Evolutionary conservation across 2,329 filamentous ascomycete genomes (phyloP).

Genomic region (Sphaerulina populicola): DNA sequence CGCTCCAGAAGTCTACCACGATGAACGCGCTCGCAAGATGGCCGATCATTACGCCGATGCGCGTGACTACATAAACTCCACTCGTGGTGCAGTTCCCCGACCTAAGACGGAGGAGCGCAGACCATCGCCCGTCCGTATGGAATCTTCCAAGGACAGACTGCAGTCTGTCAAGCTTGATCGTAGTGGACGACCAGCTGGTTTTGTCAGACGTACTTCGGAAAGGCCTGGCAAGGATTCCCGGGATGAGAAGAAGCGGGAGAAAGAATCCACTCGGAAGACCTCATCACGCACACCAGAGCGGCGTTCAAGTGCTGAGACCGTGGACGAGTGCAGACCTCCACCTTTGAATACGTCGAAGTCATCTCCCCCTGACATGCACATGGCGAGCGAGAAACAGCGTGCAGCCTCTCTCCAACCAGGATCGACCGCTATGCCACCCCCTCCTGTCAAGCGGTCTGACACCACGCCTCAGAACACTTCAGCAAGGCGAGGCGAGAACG

Average conservation of each 20-base stretch:
- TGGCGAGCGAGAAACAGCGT: constrained; percentile 24
- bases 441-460: constrained; percentile 36
- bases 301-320: constrained; percentile 23
- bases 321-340: constrained; percentile 16
- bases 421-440: constrained; percentile 25
- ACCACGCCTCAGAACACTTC: constrained; percentile 34
- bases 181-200: constrained; percentile 19
- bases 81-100: constrained; percentile 12
- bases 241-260: constrained; percentile 10
- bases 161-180: constrained; percentile 25
- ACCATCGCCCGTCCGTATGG: constrained; percentile 24
- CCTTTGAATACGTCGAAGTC: constrained; percentile 36
- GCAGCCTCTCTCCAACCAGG: constrained; percentile 27
- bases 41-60: constrained; percentile 21
- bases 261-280: constrained; percentile 16
- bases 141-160: constrained; percentile 25
- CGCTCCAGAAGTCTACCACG: constrained; percentile 20
- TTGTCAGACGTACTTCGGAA: constrained; percentile 24
- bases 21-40: constrained; percentile 25
- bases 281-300: constrained; percentile 22
- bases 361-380: constrained; percentile 27
- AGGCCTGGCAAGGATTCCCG: constrained; percentile 13
- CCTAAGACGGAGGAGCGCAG: constrained; percentile 22
- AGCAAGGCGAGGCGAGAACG: constrained; percentile 13
- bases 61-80: constrained; percentile 26